A percentile compares a stretch with the other conserved stretches of the same genome.
These are phyloP conservation scores for Gossypium trilobum DNA, from an alignment of 441 rosid genomes.

Conservation along the genomic window DNA sequence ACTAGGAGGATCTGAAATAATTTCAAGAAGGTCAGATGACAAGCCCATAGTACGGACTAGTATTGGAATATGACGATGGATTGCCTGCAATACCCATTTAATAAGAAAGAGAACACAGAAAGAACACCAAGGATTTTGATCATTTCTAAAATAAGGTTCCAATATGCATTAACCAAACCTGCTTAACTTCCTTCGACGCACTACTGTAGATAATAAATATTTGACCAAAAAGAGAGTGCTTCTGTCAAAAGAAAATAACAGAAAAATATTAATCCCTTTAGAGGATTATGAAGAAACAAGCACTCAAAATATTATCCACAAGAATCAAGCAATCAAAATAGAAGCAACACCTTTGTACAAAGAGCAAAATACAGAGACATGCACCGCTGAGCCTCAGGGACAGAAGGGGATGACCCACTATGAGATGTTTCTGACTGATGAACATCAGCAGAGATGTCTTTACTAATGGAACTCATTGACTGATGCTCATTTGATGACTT, in stretches of 20 bases:
- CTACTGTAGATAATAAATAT: conserved; percentile 58
- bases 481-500: conserved; percentile 39
- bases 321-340: conserved; percentile 17
- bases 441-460: conserved; percentile 42
- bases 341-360: conserved; percentile 78
- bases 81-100: conserved; percentile 56
- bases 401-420: conserved; percentile 33
- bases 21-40: conserved; percentile 79
- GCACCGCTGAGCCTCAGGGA: conserved; percentile 76
- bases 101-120: conserved; percentile 18
- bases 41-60: conserved; percentile 95
- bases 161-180: conserved; percentile 43
- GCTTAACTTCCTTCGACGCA: conserved; percentile 62
- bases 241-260: conserved; percentile 47
- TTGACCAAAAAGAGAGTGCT: conserved; percentile 77
- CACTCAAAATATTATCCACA: conserved; percentile 13
- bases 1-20: conserved; percentile 83
- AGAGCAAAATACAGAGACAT: conserved; percentile 92
- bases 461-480: conserved; percentile 28
- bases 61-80: conserved; percentile 79
- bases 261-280: conserved; percentile 9
- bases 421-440: conserved; percentile 34
- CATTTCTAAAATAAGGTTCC: conserved; percentile 13
- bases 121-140: conserved; percentile 12
- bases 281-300: conserved; percentile 13